Percentiles rank a stretch among this genome's conserved stretches.
phyloP scores from a whole-genome alignment of 1,139 yeast genomes.

The Lodderomyces theae region DNA sequence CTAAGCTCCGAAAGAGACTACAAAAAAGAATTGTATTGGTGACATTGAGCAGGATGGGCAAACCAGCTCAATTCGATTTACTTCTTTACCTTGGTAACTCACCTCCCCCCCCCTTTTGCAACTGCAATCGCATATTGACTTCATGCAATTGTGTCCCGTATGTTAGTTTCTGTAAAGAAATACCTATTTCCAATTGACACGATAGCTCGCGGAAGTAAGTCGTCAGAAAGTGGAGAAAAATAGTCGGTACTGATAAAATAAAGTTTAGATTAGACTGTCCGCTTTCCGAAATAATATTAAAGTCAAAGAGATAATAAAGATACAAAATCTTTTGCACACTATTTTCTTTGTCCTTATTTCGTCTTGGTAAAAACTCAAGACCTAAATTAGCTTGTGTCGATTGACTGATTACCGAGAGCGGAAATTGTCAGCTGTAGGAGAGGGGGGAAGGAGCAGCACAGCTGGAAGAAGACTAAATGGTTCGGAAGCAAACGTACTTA shows the following conservation, averaged over 20 bases:
- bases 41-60: too few relatives aligned
- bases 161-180: too few relatives aligned
- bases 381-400: not conserved
- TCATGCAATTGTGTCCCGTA: not conserved
- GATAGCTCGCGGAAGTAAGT: too few relatives aligned
- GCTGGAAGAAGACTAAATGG: not conserved
- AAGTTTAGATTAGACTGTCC: not conserved
- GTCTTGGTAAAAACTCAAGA: not conserved
- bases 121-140: too few relatives aligned
- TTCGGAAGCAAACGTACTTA: too few relatives aligned
- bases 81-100: too few relatives aligned
- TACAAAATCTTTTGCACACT: too few relatives aligned
- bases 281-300: not conserved
- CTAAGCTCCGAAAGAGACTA: not conserved
- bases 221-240: not conserved
- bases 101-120: too few relatives aligned
- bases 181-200: too few relatives aligned
- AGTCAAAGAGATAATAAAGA: not conserved
- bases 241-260: too few relatives aligned
- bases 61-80: too few relatives aligned
- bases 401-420: not conserved
- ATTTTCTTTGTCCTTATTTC: not conserved
- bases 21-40: too few relatives aligned
- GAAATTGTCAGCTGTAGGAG: not conserved
- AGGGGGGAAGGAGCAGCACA: not conserved